Conservation (phyloP, 371 early-diverging fungal species). For the Mucor irregularis region DNA sequence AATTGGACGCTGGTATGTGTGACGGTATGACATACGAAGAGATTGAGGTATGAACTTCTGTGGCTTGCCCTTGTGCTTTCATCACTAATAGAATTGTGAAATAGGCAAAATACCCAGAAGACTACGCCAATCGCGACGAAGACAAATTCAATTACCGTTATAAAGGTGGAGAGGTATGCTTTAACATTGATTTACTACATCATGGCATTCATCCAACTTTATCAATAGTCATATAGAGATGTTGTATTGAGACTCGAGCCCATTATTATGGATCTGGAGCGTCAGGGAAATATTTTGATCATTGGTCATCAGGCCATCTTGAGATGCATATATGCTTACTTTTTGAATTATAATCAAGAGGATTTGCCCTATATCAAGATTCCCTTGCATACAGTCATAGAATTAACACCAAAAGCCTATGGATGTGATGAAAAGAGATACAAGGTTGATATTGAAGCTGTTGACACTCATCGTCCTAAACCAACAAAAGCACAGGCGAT, state of each 20-base stretch:
- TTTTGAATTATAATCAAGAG: constrained; percentile 86
- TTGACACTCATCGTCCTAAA: constrained; percentile 82
- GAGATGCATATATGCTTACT: constrained; percentile 93
- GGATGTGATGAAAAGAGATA: constrained; percentile 89
- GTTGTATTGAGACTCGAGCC: constrained; percentile 65
- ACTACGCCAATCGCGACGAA: constrained; percentile 87
- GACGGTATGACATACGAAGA: constrained; percentile 98
- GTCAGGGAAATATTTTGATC: constrained; percentile 94
- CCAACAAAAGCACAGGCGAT: constrained; percentile 18
- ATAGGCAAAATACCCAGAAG: constrained; percentile 76
- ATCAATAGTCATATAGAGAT: constrained; percentile 74
- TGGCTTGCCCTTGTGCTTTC: background rate
- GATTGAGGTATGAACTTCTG: constrained; percentile 69
- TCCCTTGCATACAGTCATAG: constrained; percentile 95
- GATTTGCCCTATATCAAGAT: constrained; percentile 95
- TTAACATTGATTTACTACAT: background rate
- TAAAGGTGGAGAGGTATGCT: constrained; percentile 85
- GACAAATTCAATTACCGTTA: constrained; percentile 96
- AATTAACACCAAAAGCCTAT: constrained; percentile 94
- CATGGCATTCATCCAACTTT: background rate
- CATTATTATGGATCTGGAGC: constrained; percentile 96
- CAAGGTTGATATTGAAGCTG: constrained; percentile 83
- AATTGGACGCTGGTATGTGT: constrained; percentile 95
- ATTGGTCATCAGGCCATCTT: constrained; percentile 95
- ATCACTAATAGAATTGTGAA: background rate